Base-by-base conservation (phyloP, 306 rosid species). In the Canavalia gladiata region DNA sequence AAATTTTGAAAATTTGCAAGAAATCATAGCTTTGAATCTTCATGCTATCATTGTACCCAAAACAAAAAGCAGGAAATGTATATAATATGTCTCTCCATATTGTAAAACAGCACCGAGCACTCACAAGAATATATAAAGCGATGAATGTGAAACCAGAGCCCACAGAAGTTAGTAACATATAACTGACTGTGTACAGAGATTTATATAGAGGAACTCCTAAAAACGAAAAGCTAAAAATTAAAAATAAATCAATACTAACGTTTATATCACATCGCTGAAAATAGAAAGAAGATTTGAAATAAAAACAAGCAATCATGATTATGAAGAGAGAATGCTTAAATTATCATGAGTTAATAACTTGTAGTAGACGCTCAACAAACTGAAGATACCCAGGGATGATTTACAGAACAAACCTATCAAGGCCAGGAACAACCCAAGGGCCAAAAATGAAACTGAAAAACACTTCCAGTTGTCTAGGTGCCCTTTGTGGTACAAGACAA, bases 201-300 rank as follows among this genome's bases (percentile, higher is more conserved):
- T 95, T 95, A 82, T 92, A 92, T 75, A 88, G 68, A 77, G 98
- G 97, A 80, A 91, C 78, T 76, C 97, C 98, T 92, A 95, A 77
- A 69, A 84, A 65, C 51, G 6, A 82, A 84, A 47, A 34, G 31
- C 3, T 9, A 75, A n/a, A 30, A 18, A 4, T 1, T 9, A 31
- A 60, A 45, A 6, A 41, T 8, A 54, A 1, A 49, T 28, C 13
- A 70, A 59, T 43, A 10, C 45, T 68, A 76, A 13, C 25, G 67
- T 54, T 75, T 76, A 66, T 62, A 34, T 56, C 39, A 63, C 75
- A 49, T 74, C 68, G 47, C 10, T 29, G 54, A 66, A 60, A 6
- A 56, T 65, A 74, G 28, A 51, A 30, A 30, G 71, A 70, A 76
- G 60, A 70, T 71, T 64, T 66, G 67, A 64, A 68, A 45, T 18